Evolutionary conservation across 345 rosid genomes (phyloP).

Genomic region (Eucalyptus grandis): DNA sequence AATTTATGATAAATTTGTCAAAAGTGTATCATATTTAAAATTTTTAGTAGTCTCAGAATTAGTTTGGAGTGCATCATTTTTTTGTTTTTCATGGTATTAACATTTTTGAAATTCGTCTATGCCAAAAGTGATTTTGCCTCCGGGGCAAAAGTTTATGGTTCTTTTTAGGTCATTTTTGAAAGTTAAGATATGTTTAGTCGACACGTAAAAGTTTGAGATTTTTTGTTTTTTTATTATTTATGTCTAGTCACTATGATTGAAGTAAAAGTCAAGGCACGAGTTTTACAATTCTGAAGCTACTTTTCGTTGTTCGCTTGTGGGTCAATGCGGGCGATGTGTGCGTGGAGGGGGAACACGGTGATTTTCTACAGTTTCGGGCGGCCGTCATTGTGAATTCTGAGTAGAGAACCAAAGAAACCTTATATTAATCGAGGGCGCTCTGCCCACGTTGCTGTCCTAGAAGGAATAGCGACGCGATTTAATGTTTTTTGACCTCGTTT

Average conservation of each 20-base stretch:
- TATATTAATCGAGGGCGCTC: neutral
- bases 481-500: neutral
- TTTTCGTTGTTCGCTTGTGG: neutral
- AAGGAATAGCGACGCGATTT: neutral
- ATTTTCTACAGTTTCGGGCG: neutral
- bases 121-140: neutral
- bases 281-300: neutral
- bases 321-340: neutral
- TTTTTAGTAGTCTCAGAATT: too few relatives aligned
- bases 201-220: neutral
- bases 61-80: accelerated
- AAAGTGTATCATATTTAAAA: accelerated
- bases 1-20: accelerated
- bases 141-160: neutral
- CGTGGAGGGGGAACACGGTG: neutral
- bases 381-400: neutral
- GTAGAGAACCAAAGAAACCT: neutral
- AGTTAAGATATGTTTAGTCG: neutral
- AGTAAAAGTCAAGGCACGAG: neutral
- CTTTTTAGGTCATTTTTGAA: neutral
- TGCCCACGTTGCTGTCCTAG: neutral
- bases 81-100: too few relatives aligned
- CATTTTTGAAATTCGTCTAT: accelerated
- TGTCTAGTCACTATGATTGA: neutral
- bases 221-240: neutral